These are phyloP conservation scores for Tetragonia tetragonoides DNA, from an alignment of 148 eudicot species.

Conservation along the genomic window DNA sequence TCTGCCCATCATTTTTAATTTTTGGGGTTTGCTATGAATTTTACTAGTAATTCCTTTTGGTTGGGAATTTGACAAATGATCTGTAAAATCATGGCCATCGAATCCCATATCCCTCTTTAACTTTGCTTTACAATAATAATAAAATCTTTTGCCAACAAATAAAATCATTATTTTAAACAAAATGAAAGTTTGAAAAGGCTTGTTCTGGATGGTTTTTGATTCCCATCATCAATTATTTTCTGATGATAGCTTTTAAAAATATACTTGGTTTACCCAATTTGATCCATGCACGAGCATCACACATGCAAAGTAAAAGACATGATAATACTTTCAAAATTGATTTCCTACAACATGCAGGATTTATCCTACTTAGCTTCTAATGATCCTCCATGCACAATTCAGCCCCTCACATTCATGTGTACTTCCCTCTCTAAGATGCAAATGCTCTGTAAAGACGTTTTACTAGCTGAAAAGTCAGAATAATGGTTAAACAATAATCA, in stretches of 20 bases:
- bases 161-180: neutral
- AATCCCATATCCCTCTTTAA: conserved; percentile 24
- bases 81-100: conserved; percentile 30
- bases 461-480: no score
- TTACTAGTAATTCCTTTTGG: conserved; percentile 13
- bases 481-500: no score
- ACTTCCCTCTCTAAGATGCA: no score
- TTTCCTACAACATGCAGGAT: neutral
- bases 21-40: neutral
- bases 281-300: conserved; percentile 22
- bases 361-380: no score
- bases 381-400: no score
- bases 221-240: neutral
- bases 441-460: no score
- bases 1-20: conserved; percentile 16
- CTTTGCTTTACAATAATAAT: conserved; percentile 15
- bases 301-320: neutral
- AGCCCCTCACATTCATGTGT: no score
- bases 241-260: conserved; percentile 8
- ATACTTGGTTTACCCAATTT: conserved; percentile 14
- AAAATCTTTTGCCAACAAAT: neutral
- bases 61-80: conserved; percentile 23
- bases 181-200: neutral
- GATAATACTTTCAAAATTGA: neutral
- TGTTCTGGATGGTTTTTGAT: conserved; percentile 30